phyloP scores from a whole-genome alignment of 2,329 filamentous ascomycete species.

The Cytospora paraplurivora region DNA sequence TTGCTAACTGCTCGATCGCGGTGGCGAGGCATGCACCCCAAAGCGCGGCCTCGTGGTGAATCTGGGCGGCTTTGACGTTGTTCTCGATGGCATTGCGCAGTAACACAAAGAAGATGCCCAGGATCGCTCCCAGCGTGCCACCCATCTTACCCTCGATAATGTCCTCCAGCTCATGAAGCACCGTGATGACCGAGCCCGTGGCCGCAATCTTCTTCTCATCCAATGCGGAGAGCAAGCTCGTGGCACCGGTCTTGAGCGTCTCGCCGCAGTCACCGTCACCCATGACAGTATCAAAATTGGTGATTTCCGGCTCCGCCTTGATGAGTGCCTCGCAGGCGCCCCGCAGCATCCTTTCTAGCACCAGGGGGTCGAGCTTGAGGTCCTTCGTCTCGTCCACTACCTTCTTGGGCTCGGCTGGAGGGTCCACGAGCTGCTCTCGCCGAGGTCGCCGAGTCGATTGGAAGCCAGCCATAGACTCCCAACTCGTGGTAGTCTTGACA shows the following conservation, averaged over 20 bases:
- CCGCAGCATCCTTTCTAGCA: constrained; percentile 58
- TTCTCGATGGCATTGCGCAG: constrained; percentile 44
- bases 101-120: constrained; percentile 58
- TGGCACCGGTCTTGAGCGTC: constrained; percentile 57
- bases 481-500: constrained; percentile 58
- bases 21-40: constrained; percentile 47
- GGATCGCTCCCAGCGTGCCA: constrained; percentile 53
- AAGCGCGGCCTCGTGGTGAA: constrained; percentile 40
- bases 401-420: constrained; percentile 40
- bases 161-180: constrained; percentile 54
- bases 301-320: constrained; percentile 62
- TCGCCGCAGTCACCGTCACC: constrained; percentile 67
- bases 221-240: constrained; percentile 50
- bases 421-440: constrained; percentile 47
- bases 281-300: constrained; percentile 46
- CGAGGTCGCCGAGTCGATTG: constrained; percentile 46
- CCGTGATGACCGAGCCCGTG: constrained; percentile 49
- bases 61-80: constrained; percentile 30
- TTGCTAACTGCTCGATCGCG: constrained; percentile 50
- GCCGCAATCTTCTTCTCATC: constrained; percentile 41
- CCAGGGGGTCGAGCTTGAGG: constrained; percentile 52
- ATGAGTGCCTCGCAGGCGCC: constrained; percentile 55
- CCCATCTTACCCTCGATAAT: constrained; percentile 60
- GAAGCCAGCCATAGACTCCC: constrained; percentile 54
- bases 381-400: constrained; percentile 42